These are phyloP conservation scores for Berkeleyomyces basicola DNA, from an alignment of 2,329 filamentous ascomycete genomes.

Conservation along the genomic window DNA sequence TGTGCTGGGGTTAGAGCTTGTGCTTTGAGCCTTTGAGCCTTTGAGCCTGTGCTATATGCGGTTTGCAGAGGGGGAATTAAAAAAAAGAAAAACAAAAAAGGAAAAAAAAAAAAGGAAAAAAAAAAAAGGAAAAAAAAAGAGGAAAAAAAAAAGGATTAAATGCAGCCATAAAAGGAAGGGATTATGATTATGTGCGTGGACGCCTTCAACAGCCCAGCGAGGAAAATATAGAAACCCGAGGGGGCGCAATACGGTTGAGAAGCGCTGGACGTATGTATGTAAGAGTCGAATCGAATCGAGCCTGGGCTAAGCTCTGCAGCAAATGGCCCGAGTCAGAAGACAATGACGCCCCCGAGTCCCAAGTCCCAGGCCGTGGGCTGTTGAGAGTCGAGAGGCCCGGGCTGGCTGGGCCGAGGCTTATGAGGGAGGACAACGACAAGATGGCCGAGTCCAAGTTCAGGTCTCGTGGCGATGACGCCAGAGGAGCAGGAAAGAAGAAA, in stretches of 20 bases:
- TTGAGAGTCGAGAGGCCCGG: too few species aligned
- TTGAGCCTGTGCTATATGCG: conserved; percentile 1
- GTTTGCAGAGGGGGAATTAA: neutral
- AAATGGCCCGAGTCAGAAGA: too few species aligned
- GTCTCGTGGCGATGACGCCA: too few species aligned
- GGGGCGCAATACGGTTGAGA: neutral
- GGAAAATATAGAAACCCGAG: neutral
- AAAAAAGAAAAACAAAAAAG: neutral
- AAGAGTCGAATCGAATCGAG: too few species aligned
- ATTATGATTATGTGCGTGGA: neutral
- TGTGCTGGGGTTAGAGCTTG: conserved; percentile 1
- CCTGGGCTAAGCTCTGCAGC: too few species aligned
- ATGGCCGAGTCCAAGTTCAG: too few species aligned
- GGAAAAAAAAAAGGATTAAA: neutral
- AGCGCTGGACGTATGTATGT: too few species aligned
- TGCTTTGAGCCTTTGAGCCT: neutral
- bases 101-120: neutral
- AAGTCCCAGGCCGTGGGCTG: too few species aligned
- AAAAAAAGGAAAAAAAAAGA: neutral
- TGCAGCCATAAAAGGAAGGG: neutral
- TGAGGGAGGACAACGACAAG: too few species aligned
- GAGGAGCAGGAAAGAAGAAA: too few species aligned
- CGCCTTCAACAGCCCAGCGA: neutral
- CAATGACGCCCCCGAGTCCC: too few species aligned
- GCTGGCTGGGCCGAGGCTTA: too few species aligned